A percentile compares a stretch with the other conserved stretches of the same genome.
Evolutionary conservation across 148 eudicot species (phyloP).

Genomic region (Cornus florida): DNA sequence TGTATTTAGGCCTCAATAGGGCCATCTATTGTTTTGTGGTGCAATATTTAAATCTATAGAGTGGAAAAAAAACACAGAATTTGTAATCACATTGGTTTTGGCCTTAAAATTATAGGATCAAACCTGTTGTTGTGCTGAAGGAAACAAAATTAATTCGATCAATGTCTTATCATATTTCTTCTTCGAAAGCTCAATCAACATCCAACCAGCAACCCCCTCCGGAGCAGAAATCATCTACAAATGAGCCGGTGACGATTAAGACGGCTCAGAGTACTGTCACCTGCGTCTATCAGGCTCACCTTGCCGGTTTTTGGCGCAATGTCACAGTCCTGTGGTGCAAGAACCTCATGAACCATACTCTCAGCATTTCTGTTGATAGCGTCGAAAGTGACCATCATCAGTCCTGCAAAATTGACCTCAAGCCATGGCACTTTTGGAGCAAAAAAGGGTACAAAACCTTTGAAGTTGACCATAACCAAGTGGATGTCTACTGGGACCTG

Average conservation of each 20-base stretch:
- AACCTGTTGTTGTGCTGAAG: no score
- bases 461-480: slow-evolving; percentile 52
- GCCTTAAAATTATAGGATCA: no score
- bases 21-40: no score
- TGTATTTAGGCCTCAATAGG: no score
- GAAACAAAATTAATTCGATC: background rate
- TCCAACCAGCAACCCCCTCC: no score
- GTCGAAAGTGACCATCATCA: slow-evolving; percentile 6
- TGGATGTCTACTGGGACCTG: slow-evolving; percentile 87
- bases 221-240: slow-evolving; percentile 10
- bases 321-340: slow-evolving; percentile 67
- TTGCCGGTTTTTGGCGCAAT: slow-evolving; percentile 78
- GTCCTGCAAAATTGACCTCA: slow-evolving; percentile 79
- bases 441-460: slow-evolving; percentile 71
- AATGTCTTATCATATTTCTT: slow-evolving; percentile 22
- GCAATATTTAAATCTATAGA: no score
- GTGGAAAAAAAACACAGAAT: no score
- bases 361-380: no score
- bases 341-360: slow-evolving; percentile 18
- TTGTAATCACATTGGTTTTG: no score
- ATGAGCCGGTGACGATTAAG: slow-evolving; percentile 42
- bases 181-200: background rate
- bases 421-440: slow-evolving; percentile 94
- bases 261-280: slow-evolving; percentile 52
- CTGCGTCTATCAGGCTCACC: slow-evolving; percentile 51